These are phyloP conservation scores for Berberis thunbergii DNA, from an alignment of 164 flowering plant genomes.

Conservation along the genomic window DNA sequence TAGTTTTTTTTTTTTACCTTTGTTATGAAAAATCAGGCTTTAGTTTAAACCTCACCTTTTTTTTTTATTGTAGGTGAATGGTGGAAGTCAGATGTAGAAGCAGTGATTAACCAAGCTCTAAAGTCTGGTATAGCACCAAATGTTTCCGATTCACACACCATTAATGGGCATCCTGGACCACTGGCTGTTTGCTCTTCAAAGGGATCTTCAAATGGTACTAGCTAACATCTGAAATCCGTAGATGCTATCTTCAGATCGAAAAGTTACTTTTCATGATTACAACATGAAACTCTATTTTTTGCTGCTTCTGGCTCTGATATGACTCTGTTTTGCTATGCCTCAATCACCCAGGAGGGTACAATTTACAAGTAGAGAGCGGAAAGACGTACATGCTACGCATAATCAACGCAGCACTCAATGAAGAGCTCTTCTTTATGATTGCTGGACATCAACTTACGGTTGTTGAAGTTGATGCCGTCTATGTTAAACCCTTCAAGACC, in stretches of 20 bases:
- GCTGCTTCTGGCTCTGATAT: too few relatives aligned
- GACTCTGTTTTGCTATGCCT: not conserved
- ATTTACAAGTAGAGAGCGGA: constrained; percentile 29
- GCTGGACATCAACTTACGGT: constrained; percentile 57
- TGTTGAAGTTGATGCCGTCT: constrained; percentile 64
- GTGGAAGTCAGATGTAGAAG: constrained; percentile 33
- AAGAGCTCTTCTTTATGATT: constrained; percentile 63
- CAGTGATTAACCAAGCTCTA: constrained; percentile 15
- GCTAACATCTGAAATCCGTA: not conserved
- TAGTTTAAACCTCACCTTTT: not conserved
- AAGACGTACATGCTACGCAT: constrained; percentile 61
- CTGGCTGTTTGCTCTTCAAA: constrained; percentile 9
- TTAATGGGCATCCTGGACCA: constrained; percentile 41
- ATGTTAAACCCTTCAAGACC: constrained; percentile 56
- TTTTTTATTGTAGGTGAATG: constrained; percentile 29
- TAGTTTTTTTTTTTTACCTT: too few relatives aligned
- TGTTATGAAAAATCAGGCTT: not conserved
- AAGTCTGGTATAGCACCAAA: constrained; percentile 26
- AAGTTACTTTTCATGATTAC: too few relatives aligned
- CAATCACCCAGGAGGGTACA: constrained; percentile 24
- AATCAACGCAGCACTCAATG: constrained; percentile 74
- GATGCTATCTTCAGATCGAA: too few relatives aligned
- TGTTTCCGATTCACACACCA: constrained; percentile 40
- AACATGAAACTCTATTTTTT: too few relatives aligned
- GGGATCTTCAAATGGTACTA: not conserved